Base-by-base conservation (phyloP, 306 rosid species). In the Acacia acuminata region DNA sequence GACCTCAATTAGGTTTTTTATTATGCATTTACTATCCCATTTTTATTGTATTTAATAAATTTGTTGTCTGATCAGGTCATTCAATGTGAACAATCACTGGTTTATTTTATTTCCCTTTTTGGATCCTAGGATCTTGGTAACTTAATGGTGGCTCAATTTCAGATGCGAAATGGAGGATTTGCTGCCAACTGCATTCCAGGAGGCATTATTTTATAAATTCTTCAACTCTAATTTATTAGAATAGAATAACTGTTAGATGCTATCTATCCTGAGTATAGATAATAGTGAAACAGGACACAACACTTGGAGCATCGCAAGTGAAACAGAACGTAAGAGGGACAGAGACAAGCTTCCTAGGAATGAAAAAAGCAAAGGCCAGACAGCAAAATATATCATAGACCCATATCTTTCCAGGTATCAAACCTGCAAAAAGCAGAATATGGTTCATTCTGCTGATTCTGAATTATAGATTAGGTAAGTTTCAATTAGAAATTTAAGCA, bases 211-310 rank as follows among this genome's bases (percentile, higher is more conserved):
- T 19, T 55, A 25, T 55, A 55, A 19, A 20, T 55, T 55, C 8
- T 19, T 53, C 25, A 19, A 55, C 61, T 7, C 69, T 36, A 76
- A 87, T 82, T 25, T 58, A 85, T 79, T 48, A 67, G 78, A 38
- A 82, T 36, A 78, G 50, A 79, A 84, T 43, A 42, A 48, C 43
- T 44, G 51, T 61, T 77, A 69, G 63, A 27, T 77, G 51, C 36
- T 63, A 70, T 77, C 78, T 68, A 70, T 73, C 75, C 83, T 47
- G 69, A 82, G 53, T 22, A 13, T 40, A 15, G 58, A 73, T 22
- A 47, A 47, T n/a, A 24, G 32, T 8, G 47, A 40, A 56, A 70
- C 40, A 25, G 40, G 10, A 68, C 40, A 30, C 5, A 27, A 4
- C 61, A 73, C 43, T 48, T 15, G 3, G 61, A 10, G 38, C 40